A percentile compares a stretch with the other conserved stretches of the same genome.
phyloP scores from a whole-genome alignment of 306 rosid species.

The Vigna reflexopilosa region DNA sequence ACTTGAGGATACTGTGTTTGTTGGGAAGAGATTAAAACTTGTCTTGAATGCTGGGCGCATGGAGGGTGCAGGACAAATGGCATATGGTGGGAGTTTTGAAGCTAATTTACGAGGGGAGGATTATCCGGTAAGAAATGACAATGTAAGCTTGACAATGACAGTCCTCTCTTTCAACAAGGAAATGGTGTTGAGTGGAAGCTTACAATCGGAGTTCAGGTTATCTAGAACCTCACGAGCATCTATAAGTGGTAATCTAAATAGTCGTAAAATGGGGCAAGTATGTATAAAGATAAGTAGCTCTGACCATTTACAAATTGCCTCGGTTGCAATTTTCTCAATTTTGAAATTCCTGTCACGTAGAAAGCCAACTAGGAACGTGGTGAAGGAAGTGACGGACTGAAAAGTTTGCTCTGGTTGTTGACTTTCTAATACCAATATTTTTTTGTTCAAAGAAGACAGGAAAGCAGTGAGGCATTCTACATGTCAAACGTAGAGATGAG shows the following conservation, averaged over 20 bases:
- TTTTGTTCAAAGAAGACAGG: slow-evolving; percentile 40
- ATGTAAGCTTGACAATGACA: slow-evolving; percentile 68
- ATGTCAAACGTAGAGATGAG: slow-evolving; percentile 30
- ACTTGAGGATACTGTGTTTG: slow-evolving; percentile 77
- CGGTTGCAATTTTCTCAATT: slow-evolving; percentile 71
- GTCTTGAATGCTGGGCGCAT: slow-evolving; percentile 71
- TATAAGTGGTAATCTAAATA: slow-evolving; percentile 80
- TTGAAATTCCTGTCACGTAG: slow-evolving; percentile 61
- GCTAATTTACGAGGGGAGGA: slow-evolving; percentile 79
- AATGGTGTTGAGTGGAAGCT: slow-evolving; percentile 75
- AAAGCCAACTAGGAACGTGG: slow-evolving; percentile 44
- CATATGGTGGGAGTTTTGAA: slow-evolving; percentile 84
- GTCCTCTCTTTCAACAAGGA: slow-evolving; percentile 80
- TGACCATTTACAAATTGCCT: slow-evolving; percentile 83
- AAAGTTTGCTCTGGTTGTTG: slow-evolving; percentile 35
- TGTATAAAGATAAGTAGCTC: slow-evolving; percentile 75
- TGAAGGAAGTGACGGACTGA: slow-evolving; percentile 45
- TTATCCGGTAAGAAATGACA: slow-evolving; percentile 83
- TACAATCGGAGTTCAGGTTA: slow-evolving; percentile 79
- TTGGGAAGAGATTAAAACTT: slow-evolving; percentile 87
- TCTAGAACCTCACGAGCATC: slow-evolving; percentile 66
- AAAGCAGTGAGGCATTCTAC: slow-evolving; percentile 43
- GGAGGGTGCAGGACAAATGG: slow-evolving; percentile 76
- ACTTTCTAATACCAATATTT: not conserved
- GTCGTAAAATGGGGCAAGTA: slow-evolving; percentile 87